Conservation (phyloP, 2,329 filamentous ascomycete genomes). For the Teratosphaeria pseudoeucalypti region DNA sequence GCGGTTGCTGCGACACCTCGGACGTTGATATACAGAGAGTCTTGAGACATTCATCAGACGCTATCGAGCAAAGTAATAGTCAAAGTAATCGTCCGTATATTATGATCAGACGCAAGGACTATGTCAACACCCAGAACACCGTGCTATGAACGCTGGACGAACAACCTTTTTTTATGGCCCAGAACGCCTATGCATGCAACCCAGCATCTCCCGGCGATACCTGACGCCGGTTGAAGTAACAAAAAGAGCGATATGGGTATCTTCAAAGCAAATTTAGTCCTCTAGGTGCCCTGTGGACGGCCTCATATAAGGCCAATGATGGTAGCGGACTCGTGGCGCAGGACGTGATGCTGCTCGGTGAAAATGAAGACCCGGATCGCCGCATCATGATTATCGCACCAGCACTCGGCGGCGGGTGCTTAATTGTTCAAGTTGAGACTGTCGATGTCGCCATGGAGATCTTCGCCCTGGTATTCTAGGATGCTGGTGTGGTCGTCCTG, state of each 20-base stretch:
- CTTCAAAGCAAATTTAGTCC: neutral
- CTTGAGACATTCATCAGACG: too few species aligned
- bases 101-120: neutral
- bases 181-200: neutral
- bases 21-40: too few species aligned
- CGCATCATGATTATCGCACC: neutral
- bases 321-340: neutral
- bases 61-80: too few species aligned
- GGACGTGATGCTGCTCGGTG: neutral
- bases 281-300: neutral
- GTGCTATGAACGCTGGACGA: neutral
- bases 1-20: too few species aligned
- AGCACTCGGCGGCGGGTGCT: neutral
- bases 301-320: neutral
- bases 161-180: neutral
- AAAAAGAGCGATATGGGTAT: neutral
- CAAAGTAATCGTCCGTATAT: too few species aligned
- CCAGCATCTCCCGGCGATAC: neutral
- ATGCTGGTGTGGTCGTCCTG: slow-evolving; percentile 27
- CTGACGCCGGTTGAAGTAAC: neutral
- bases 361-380: neutral
- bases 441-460: slow-evolving; percentile 38
- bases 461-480: slow-evolving; percentile 37
- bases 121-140: neutral
- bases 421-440: slow-evolving; percentile 5